Evolutionary conservation across 371 early-diverging fungal genomes (phyloP).

Genomic region (Mortierella sp.): DNA sequence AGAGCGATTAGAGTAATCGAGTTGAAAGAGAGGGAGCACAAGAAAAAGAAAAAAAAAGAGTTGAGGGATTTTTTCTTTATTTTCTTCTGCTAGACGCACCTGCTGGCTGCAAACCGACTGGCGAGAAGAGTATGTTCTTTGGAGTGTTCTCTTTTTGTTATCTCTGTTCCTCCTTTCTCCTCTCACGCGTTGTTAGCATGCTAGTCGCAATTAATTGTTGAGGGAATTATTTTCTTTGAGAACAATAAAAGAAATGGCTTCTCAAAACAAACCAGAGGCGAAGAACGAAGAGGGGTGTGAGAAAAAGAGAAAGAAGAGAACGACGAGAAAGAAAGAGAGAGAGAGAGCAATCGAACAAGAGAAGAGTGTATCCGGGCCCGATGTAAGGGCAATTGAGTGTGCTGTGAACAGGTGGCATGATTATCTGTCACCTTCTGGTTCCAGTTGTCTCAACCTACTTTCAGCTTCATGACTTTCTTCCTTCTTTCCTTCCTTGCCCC

Average conservation of each 20-base stretch:
- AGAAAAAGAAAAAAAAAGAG: background rate
- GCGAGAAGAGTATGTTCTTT: background rate
- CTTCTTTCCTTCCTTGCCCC: background rate
- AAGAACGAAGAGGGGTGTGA: background rate
- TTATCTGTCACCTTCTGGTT: background rate
- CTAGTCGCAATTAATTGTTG: background rate
- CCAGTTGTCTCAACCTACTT: background rate
- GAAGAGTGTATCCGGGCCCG: background rate
- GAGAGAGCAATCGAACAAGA: background rate
- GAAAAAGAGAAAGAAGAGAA: too few relatives aligned
- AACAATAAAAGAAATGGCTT: background rate
- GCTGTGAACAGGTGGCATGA: background rate
- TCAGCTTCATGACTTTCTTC: too few relatives aligned
- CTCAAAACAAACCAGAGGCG: background rate
- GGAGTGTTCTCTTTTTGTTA: background rate
- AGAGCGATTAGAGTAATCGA: background rate
- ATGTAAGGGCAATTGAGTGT: background rate
- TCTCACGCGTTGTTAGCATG: background rate
- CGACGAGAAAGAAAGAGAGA: too few relatives aligned
- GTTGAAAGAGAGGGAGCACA: background rate
- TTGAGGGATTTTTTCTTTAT: constrained; percentile 8
- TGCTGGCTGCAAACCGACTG: background rate
- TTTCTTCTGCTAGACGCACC: background rate
- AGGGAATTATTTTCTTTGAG: background rate
- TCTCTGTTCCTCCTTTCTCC: background rate